Evolutionary conservation across 108 stramenopile species (phyloP).

Genomic region (Parietichytrium sp.): DNA sequence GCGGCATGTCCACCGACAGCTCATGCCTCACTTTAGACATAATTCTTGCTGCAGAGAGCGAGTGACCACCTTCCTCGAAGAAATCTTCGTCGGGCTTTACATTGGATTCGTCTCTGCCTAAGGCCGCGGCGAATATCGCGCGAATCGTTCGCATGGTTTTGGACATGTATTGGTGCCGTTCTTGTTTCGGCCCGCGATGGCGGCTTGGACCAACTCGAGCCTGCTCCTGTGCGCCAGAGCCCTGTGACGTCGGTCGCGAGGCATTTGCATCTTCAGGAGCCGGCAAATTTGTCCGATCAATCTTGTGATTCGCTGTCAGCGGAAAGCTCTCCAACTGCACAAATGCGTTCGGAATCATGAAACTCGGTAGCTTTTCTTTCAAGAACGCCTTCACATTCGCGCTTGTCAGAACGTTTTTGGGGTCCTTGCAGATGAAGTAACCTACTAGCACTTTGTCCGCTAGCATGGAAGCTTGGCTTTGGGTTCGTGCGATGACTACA

Average conservation of each 20-base stretch:
- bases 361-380: background rate
- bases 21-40: background rate
- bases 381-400: background rate
- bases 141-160: background rate
- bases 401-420: background rate
- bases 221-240: too few relatives aligned
- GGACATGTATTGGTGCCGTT: too few relatives aligned
- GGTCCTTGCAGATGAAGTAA: background rate
- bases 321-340: background rate
- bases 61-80: constrained; percentile 15
- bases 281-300: background rate
- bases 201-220: too few relatives aligned
- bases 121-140: background rate
- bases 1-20: background rate
- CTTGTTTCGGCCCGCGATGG: too few relatives aligned
- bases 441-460: constrained; percentile 33
- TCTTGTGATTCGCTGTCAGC: constrained; percentile 7
- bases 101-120: background rate
- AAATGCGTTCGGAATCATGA: background rate
- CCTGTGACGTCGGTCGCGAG: background rate
- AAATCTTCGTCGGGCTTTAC: background rate
- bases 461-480: too few relatives aligned
- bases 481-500: background rate
- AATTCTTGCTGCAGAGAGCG: background rate
- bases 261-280: background rate